phyloP scores from a whole-genome alignment of 2,329 filamentous ascomycete species.

The Cladosporium sp. region DNA sequence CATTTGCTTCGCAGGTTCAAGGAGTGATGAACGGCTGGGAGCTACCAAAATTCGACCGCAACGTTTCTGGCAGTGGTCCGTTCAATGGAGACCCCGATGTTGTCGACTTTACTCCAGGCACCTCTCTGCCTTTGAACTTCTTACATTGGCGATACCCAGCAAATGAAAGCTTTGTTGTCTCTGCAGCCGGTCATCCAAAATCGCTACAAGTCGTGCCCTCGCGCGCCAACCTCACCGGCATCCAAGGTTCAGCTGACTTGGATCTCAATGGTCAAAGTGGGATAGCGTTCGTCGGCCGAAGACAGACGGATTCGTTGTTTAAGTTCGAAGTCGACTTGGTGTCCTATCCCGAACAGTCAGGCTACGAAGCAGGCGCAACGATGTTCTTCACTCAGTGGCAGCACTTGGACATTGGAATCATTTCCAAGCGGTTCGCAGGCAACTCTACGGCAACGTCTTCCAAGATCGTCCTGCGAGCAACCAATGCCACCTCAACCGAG shows the following conservation, averaged over 20 bases:
- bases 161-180: constrained; percentile 45
- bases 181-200: constrained; percentile 44
- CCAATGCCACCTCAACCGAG: neutral
- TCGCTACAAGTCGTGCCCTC: constrained; percentile 52
- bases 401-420: constrained; percentile 50
- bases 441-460: neutral
- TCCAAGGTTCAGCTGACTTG: constrained; percentile 39
- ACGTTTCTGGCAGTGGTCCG: constrained; percentile 44
- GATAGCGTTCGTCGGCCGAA: constrained; percentile 55
- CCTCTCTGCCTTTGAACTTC: constrained; percentile 54
- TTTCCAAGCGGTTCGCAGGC: neutral
- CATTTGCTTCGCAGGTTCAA: constrained; percentile 41
- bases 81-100: constrained; percentile 47
- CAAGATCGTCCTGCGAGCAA: neutral
- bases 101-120: constrained; percentile 49
- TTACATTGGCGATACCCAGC: constrained; percentile 58
- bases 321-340: constrained; percentile 50
- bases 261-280: constrained; percentile 49
- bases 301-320: constrained; percentile 59
- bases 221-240: constrained; percentile 55
- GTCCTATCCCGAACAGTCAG: constrained; percentile 41
- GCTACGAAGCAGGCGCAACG: constrained; percentile 55
- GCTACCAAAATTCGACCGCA: constrained; percentile 39
- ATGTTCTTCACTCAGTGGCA: constrained; percentile 57
- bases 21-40: constrained; percentile 48